A percentile compares a stretch with the other conserved stretches of the same genome.
phyloP scores from a whole-genome alignment of 2,329 filamentous ascomycete species.

The Xylaria sp. region DNA sequence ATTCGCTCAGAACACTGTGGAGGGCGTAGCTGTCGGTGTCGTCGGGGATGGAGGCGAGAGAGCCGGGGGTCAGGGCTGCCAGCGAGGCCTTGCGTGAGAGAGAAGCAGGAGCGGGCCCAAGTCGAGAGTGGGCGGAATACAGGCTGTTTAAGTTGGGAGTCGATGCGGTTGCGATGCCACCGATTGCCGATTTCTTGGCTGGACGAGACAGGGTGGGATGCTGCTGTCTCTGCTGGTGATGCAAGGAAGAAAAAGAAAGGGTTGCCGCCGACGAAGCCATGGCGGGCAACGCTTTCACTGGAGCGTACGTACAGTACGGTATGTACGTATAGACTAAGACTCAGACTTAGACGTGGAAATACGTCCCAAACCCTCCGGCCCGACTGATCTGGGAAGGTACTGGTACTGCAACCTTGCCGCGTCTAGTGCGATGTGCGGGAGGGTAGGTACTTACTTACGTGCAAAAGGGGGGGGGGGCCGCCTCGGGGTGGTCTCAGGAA shows the following conservation, averaged over 20 bases:
- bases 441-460: background rate
- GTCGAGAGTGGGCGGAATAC: constrained; percentile 56
- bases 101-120: constrained; percentile 52
- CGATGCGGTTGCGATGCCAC: constrained; percentile 56
- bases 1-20: constrained; percentile 58
- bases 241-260: constrained; percentile 41
- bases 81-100: constrained; percentile 72
- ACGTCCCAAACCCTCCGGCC: too few species aligned
- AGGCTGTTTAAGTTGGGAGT: constrained; percentile 63
- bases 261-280: constrained; percentile 45
- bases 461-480: background rate
- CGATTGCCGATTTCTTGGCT: constrained; percentile 49
- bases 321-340: too few species aligned
- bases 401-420: too few species aligned
- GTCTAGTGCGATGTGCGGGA: background rate
- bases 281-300: constrained; percentile 40
- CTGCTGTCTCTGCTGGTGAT: constrained; percentile 34
- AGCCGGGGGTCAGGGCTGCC: constrained; percentile 68
- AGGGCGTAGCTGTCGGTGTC: constrained; percentile 67
- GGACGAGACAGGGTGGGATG: constrained; percentile 46
- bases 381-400: too few species aligned
- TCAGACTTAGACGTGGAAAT: too few species aligned
- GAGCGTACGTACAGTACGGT: background rate
- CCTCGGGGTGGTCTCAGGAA: constrained; percentile 10
- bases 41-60: constrained; percentile 70